A percentile compares a stretch with the other conserved stretches of the same genome.
These are phyloP conservation scores for Huntiella abstrusa DNA, from an alignment of 2,329 filamentous ascomycete species.

Conservation along the genomic window DNA sequence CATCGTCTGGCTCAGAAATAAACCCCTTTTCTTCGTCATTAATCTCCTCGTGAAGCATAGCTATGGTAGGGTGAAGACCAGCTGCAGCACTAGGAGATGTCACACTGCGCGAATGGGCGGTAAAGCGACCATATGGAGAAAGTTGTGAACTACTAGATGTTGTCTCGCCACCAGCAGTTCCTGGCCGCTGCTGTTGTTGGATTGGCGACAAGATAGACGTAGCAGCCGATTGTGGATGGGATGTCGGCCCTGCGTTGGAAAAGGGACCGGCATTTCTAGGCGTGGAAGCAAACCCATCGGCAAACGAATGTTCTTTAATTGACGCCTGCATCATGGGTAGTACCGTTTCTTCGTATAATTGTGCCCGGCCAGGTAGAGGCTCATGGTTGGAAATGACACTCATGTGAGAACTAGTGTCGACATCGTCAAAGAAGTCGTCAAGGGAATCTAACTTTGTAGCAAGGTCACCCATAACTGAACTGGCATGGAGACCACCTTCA, in stretches of 20 bases:
- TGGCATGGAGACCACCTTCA: slow-evolving; percentile 47
- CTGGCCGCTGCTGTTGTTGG: slow-evolving; percentile 48
- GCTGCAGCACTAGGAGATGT: slow-evolving; percentile 55
- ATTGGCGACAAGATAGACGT: slow-evolving; percentile 74
- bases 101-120: slow-evolving; percentile 53
- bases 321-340: slow-evolving; percentile 48
- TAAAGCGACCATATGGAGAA: not conserved
- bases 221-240: slow-evolving; percentile 61
- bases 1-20: slow-evolving; percentile 60
- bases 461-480: slow-evolving; percentile 41
- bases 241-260: not conserved
- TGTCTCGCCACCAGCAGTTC: not conserved
- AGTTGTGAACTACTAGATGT: not conserved
- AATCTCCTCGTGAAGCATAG: slow-evolving; percentile 29
- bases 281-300: not conserved
- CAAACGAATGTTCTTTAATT: not conserved
- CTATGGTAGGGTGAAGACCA: slow-evolving; percentile 26
- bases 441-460: slow-evolving; percentile 62
- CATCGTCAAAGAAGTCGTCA: slow-evolving; percentile 66
- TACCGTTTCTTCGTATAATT: slow-evolving; percentile 84
- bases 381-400: not conserved
- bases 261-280: slow-evolving; percentile 2
- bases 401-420: slow-evolving; percentile 31
- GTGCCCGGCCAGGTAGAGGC: slow-evolving; percentile 41
- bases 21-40: slow-evolving; percentile 65